A percentile compares a stretch with the other conserved stretches of the same genome.
Evolutionary conservation across 805 yeast genomes (phyloP).

Genomic region (Helenozyma baotianmanensis): DNA sequence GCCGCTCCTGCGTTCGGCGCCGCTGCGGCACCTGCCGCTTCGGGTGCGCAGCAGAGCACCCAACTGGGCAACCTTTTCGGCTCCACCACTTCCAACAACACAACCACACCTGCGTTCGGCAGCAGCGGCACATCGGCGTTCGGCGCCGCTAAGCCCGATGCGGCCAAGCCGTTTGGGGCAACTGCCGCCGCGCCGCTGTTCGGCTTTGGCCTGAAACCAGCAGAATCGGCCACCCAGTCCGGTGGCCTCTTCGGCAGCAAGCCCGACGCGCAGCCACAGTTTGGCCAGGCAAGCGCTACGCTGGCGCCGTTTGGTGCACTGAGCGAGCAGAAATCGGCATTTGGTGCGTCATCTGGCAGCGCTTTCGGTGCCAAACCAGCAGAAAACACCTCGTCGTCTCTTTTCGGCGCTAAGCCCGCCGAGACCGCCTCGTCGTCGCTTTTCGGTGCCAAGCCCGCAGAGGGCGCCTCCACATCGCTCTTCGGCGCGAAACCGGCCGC

Average conservation of each 20-base stretch:
- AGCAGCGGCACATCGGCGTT: slow-evolving; percentile 1
- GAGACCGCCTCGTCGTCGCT: slow-evolving; percentile 2
- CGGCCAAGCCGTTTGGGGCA: neutral
- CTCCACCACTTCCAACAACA: too few species aligned
- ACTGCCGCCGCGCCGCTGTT: neutral
- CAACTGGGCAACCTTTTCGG: too few species aligned
- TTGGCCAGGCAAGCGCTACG: too few species aligned
- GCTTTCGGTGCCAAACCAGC: too few species aligned
- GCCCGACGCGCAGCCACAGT: too few species aligned
- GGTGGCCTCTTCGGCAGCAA: slow-evolving; percentile 4
- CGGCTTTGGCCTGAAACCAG: neutral
- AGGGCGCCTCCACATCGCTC: neutral
- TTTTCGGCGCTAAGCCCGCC: too few species aligned
- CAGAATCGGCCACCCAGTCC: neutral
- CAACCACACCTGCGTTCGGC: slow-evolving; percentile 2
- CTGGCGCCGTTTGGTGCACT: too few species aligned
- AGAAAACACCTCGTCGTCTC: neutral
- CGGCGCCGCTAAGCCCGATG: neutral
- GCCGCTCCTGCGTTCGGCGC: slow-evolving; percentile 5
- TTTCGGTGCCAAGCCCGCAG: slow-evolving; percentile 18
- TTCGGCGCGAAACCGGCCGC: slow-evolving; percentile 9
- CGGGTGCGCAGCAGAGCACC: too few species aligned
- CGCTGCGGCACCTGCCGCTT: neutral
- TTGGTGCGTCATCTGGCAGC: too few species aligned
- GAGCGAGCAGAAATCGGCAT: too few species aligned